Evolutionary conservation across 164 flowering plant genomes (phyloP).

Genomic region (Piper betle): DNA sequence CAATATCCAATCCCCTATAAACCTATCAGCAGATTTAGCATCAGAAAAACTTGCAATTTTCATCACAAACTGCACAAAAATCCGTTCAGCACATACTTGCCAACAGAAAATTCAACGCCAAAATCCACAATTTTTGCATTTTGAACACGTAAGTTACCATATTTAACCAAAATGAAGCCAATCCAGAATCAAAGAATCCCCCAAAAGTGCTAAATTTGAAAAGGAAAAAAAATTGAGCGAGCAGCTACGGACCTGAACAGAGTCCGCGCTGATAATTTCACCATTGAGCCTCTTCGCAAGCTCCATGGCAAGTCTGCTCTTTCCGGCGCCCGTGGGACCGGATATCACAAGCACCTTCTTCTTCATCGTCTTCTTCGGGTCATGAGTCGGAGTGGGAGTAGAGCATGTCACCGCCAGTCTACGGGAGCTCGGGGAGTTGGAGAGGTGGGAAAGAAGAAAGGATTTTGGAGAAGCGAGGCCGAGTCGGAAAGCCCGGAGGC

Average conservation of each 20-base stretch:
- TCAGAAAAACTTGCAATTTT: not conserved
- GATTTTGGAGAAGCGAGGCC: no score
- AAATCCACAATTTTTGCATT: not conserved
- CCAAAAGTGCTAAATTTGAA: no score
- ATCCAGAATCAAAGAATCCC: no score
- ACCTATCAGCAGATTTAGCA: constrained; percentile 31
- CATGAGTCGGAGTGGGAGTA: not conserved
- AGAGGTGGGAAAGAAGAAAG: not conserved
- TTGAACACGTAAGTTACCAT: not conserved
- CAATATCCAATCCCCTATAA: constrained; percentile 79
- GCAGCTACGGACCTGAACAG: constrained; percentile 61
- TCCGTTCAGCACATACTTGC: not conserved
- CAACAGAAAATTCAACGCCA: not conserved
- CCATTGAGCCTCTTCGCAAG: constrained; percentile 87
- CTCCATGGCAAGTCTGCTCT: constrained; percentile 67
- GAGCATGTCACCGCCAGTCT: constrained; percentile 17
- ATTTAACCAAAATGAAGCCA: no score
- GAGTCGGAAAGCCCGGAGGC: no score
- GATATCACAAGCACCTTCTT: constrained; percentile 79
- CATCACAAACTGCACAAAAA: not conserved
- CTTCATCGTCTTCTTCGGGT: constrained; percentile 17
- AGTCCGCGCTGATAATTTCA: constrained; percentile 93
- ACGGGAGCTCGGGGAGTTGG: not conserved
- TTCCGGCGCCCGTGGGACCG: constrained; percentile 95
- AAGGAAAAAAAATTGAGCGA: not conserved